Evolutionary conservation across 768 basidiomycete species (phyloP).

Genomic region (Mrakia blollopis): DNA sequence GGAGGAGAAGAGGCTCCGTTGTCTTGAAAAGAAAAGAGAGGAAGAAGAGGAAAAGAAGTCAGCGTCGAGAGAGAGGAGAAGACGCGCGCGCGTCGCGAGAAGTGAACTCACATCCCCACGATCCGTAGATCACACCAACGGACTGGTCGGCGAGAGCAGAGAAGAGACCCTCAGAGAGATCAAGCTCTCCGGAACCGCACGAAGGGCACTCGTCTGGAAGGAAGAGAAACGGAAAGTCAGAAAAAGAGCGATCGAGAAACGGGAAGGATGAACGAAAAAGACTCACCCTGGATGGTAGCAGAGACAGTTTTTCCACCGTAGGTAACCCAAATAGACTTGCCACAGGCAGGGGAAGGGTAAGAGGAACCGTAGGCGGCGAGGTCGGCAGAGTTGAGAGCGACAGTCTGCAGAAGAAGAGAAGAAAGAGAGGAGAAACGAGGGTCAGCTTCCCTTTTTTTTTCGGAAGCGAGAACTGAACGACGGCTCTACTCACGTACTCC

Average conservation of each 20-base stretch:
- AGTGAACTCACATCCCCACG: not conserved
- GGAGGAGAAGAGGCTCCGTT: not conserved
- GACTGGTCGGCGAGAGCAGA: slow-evolving; percentile 23
- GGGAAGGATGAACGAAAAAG: not conserved
- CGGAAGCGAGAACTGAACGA: not conserved
- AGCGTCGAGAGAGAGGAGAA: not conserved
- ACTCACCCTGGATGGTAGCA: slow-evolving; percentile 17
- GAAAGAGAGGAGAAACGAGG: not conserved
- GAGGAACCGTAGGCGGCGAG: slow-evolving; percentile 15
- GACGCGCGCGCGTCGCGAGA: not conserved
- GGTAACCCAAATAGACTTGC: slow-evolving; percentile 23
- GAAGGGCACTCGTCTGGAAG: slow-evolving; percentile 50
- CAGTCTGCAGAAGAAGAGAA: slow-evolving; percentile 16
- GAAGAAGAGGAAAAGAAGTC: not conserved
- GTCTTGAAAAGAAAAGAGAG: not conserved
- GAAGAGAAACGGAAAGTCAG: not conserved
- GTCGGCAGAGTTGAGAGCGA: slow-evolving; percentile 27
- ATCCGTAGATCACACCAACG: slow-evolving; percentile 13
- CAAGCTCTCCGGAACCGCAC: slow-evolving; percentile 63
- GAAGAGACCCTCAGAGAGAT: slow-evolving; percentile 66
- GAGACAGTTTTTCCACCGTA: slow-evolving; percentile 28
- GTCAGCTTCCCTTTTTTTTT: not conserved
- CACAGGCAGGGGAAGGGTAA: slow-evolving; percentile 26
- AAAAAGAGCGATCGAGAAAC: not conserved
- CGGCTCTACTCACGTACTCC: slow-evolving; percentile 19